phyloP scores from a whole-genome alignment of 2,329 filamentous ascomycete species.

The Talaromyces sp. region DNA sequence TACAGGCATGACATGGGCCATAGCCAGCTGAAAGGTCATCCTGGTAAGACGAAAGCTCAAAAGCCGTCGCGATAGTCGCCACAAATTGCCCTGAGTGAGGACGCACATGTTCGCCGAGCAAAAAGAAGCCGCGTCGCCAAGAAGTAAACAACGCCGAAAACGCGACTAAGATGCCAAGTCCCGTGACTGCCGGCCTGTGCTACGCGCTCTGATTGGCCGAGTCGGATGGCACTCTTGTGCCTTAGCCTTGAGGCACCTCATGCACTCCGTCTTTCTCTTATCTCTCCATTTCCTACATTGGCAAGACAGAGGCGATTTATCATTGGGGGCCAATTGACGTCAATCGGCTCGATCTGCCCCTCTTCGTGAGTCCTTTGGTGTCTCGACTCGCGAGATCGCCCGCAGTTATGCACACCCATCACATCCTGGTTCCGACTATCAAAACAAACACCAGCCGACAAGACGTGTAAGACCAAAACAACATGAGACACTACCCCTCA shows the following conservation, averaged over 20 bases:
- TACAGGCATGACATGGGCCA: not conserved
- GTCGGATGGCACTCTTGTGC: not conserved
- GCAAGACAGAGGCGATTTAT: too few relatives aligned
- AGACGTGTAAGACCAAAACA: not conserved
- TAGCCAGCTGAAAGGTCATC: not conserved
- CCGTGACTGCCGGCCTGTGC: not conserved
- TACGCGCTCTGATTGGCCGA: not conserved
- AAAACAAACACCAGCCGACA: not conserved
- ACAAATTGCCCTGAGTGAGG: not conserved
- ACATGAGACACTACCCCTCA: slow-evolving; percentile 3
- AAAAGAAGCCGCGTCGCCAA: slow-evolving; percentile 13
- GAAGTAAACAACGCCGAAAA: slow-evolving; percentile 14
- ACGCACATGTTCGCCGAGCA: not conserved
- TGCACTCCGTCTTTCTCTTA: not conserved
- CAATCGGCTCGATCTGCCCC: not conserved
- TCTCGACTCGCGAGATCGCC: slow-evolving; percentile 1
- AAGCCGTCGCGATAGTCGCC: not conserved
- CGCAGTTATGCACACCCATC: not conserved
- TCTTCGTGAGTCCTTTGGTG: not conserved
- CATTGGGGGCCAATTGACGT: not conserved
- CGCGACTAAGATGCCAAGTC: slow-evolving; percentile 15
- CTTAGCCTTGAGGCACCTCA: slow-evolving; percentile 7
- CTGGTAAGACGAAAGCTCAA: not conserved
- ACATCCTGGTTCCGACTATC: not conserved
- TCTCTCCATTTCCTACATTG: not conserved